Base-by-base conservation (phyloP, 2,329 filamentous ascomycete genomes). In the Parascedosporium putredinis region DNA sequence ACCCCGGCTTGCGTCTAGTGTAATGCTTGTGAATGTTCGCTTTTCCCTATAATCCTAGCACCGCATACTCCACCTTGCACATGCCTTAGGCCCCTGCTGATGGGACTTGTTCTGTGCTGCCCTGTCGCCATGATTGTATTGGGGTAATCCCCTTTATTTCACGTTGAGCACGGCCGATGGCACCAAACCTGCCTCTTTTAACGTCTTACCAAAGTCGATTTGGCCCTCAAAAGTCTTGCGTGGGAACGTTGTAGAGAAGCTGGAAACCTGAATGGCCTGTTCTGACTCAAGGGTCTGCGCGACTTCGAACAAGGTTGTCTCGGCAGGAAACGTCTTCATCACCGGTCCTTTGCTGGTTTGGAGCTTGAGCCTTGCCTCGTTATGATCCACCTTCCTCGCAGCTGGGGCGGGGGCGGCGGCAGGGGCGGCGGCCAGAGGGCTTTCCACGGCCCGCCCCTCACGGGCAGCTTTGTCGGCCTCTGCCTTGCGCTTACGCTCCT, bases 241-340 rank as follows among this genome's bases (percentile, higher is more conserved):
- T 0, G 93, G 93, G 59, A 94, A 97, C 18, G 83, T 96, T 58
- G 84, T 86, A 1, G 84, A 81, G 63, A 98, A 96, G 58, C 81
- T 88, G 22, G 73, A 77, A 12, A 94, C 84, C 2, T 79, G 68
- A 4, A 78, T 65, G 0, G 86, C 88, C 46, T 78, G 81, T 62
- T 96, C 88, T 46, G 77, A 66, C 62, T 81, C 72, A 22, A 98
- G 63, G 51, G 83, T 77, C 58, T 90, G 81, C 1, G 87, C 89
- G 47, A 98, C 83, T 68, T 98, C 91, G 59, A 95, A 95, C 9
- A 98, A 70, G 0, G 93, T 97, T 3, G 89, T 94, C 52, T 94
- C 88, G 5, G 87, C 89, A 0, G 88, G 83, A 55, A 95, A 82
- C 0, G 86, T 91, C 76, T 95, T 97, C 69, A 84, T 82, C 49